Evolutionary conservation across 1,139 yeast genomes (phyloP).

Genomic region (Nematodospora anomalae): DNA sequence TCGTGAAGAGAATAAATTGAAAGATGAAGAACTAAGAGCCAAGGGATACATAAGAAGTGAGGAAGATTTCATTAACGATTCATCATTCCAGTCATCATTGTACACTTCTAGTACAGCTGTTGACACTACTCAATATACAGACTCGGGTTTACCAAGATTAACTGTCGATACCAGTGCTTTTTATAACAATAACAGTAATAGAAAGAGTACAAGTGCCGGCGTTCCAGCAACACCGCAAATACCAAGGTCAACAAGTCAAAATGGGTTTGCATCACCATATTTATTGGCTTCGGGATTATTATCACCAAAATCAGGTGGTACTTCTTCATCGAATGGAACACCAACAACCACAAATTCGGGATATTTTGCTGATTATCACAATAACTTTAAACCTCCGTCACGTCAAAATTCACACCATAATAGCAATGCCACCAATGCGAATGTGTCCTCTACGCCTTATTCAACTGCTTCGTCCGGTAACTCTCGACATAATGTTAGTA

Average conservation of each 20-base stretch:
- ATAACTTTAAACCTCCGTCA: constrained; percentile 10
- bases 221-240: constrained; percentile 33
- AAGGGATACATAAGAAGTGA: constrained; percentile 38
- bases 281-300: constrained; percentile 56
- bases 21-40: constrained; percentile 54
- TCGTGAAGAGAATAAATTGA: constrained; percentile 63
- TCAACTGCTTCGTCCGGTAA: constrained; percentile 9
- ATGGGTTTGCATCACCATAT: constrained; percentile 62
- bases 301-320: constrained; percentile 44
- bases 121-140: constrained; percentile 22
- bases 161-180: constrained; percentile 30
- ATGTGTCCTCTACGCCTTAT: constrained; percentile 9
- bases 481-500: constrained; percentile 2
- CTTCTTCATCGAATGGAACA: constrained; percentile 25
- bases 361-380: constrained; percentile 9
- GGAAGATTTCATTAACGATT: constrained; percentile 16
- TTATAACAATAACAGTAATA: not conserved
- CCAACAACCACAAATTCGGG: constrained; percentile 15
- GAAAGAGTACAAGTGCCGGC: constrained; percentile 2
- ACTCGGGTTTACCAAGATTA: constrained; percentile 25
- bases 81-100: constrained; percentile 22
- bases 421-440: not conserved
- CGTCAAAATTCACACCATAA: constrained; percentile 8
- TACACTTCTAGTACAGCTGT: constrained; percentile 29
- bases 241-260: constrained; percentile 21